Conservation (phyloP, 1,284 basidiomycete species). For the Ganoderma leucocontextum region DNA sequence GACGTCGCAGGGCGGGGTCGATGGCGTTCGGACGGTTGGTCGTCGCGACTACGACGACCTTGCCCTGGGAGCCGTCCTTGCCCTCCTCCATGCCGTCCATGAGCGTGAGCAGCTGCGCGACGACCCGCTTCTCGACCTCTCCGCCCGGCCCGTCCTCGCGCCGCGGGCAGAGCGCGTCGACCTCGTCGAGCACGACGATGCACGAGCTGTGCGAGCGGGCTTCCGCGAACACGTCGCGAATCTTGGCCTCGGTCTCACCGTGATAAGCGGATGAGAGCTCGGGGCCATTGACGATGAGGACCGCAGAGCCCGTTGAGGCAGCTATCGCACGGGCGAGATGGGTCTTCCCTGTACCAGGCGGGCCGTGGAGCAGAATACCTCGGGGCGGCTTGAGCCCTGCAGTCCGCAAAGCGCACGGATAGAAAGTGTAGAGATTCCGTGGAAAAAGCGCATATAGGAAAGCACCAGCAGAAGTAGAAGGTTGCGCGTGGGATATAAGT, state of each 20-base stretch:
- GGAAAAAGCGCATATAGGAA: not conserved
- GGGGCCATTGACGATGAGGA: slow-evolving; percentile 92
- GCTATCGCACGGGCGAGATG: slow-evolving; percentile 92
- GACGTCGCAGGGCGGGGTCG: slow-evolving; percentile 93
- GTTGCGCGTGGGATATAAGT: not conserved
- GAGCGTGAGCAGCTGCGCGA: slow-evolving; percentile 93
- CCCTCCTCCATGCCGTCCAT: slow-evolving; percentile 90
- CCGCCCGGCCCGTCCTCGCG: slow-evolving; percentile 89
- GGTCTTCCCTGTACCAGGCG: slow-evolving; percentile 95
- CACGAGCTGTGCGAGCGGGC: slow-evolving; percentile 86
- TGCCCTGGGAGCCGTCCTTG: slow-evolving; percentile 47
- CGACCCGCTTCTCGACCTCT: slow-evolving; percentile 96
- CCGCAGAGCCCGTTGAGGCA: slow-evolving; percentile 79
- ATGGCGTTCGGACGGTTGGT: slow-evolving; percentile 98
- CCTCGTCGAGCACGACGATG: slow-evolving; percentile 95
- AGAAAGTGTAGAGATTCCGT: not conserved
- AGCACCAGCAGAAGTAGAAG: not conserved
- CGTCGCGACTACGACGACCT: slow-evolving; percentile 95
- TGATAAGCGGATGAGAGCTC: slow-evolving; percentile 96
- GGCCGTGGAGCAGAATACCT: slow-evolving; percentile 91
- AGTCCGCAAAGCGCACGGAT: not conserved
- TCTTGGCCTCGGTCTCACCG: slow-evolving; percentile 93
- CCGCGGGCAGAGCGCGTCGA: slow-evolving; percentile 93
- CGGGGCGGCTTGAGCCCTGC: slow-evolving; percentile 88
- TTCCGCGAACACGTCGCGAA: slow-evolving; percentile 90